Conservation (phyloP, 768 basidiomycete genomes). For the Gloeopeniophorella convolvens region DNA sequence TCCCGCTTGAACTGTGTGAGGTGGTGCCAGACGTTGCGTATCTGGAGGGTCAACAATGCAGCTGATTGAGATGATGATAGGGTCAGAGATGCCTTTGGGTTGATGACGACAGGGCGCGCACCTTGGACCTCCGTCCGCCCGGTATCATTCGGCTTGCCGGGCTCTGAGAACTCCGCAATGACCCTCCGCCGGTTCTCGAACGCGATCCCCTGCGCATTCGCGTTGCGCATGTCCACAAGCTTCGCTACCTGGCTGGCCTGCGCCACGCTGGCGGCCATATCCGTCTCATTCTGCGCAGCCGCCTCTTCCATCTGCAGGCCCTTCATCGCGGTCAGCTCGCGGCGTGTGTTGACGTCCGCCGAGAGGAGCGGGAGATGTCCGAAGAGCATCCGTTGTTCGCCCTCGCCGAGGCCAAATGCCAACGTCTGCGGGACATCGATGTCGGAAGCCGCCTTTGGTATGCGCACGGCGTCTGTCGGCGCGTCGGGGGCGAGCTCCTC, state of each 20-base stretch:
- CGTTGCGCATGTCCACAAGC: slow-evolving; percentile 79
- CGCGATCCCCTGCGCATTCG: slow-evolving; percentile 79
- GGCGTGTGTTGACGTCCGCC: slow-evolving; percentile 21
- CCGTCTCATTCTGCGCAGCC: slow-evolving; percentile 20
- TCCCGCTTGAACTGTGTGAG: slow-evolving; percentile 64
- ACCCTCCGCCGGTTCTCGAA: slow-evolving; percentile 82
- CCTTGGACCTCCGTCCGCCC: slow-evolving; percentile 91
- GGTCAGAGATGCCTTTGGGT: neutral
- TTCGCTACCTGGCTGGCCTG: slow-evolving; percentile 57
- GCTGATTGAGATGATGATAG: slow-evolving; percentile 38
- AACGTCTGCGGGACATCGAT: slow-evolving; percentile 46
- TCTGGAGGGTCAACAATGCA: slow-evolving; percentile 79
- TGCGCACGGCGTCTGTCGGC: neutral
- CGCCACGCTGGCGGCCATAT: slow-evolving; percentile 31
- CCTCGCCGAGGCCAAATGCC: slow-evolving; percentile 60
- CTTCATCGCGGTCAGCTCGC: neutral
- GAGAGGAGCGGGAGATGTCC: slow-evolving; percentile 54
- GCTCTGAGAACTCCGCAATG: slow-evolving; percentile 69
- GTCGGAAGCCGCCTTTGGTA: slow-evolving; percentile 29
- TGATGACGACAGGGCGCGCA: slow-evolving; percentile 30
- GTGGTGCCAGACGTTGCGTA: slow-evolving; percentile 78
- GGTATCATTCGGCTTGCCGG: slow-evolving; percentile 61
- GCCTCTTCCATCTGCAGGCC: neutral
- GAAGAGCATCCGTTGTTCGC: slow-evolving; percentile 60
- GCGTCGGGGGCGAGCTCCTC: slow-evolving; percentile 14